Conservation (phyloP, 805 yeast genomes). For the Spathaspora boniae region DNA sequence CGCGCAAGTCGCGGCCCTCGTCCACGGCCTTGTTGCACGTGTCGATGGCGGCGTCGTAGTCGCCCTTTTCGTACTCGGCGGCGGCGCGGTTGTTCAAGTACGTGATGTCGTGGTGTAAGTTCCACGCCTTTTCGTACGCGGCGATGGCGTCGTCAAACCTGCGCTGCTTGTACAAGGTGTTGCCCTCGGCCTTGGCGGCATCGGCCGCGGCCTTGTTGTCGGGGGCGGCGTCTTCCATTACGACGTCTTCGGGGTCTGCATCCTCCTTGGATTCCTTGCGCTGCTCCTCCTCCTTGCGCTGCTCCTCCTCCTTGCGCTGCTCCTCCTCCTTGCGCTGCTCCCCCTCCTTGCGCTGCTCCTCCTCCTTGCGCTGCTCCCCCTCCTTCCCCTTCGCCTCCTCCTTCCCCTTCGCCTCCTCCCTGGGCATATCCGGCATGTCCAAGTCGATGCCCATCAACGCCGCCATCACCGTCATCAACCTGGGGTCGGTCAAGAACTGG, state of each 20-base stretch:
- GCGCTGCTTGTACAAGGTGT: slow-evolving; percentile 77
- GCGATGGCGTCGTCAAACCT: slow-evolving; percentile 92
- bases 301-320: slow-evolving; percentile 14
- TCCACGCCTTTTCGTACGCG: slow-evolving; percentile 84
- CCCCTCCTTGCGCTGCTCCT: slow-evolving; percentile 5
- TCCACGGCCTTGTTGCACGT: slow-evolving; percentile 84
- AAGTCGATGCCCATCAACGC: slow-evolving; percentile 80
- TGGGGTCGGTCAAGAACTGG: slow-evolving; percentile 73
- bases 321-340: slow-evolving; percentile 15
- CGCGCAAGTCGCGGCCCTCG: slow-evolving; percentile 82
- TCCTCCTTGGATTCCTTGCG: slow-evolving; percentile 9
- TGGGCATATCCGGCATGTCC: slow-evolving; percentile 36
- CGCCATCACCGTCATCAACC: slow-evolving; percentile 86
- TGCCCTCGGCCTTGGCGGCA: slow-evolving; percentile 78
- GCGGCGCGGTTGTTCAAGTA: slow-evolving; percentile 96
- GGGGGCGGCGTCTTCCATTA: slow-evolving; percentile 32
- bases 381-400: slow-evolving; percentile 9
- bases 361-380: slow-evolving; percentile 9
- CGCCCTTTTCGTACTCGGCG: slow-evolving; percentile 95
- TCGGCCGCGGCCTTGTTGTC: slow-evolving; percentile 54
- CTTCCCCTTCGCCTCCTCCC: slow-evolving; percentile 9
- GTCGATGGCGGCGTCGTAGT: slow-evolving; percentile 75
- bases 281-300: slow-evolving; percentile 14
- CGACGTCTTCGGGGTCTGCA: slow-evolving; percentile 27
- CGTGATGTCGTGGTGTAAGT: slow-evolving; percentile 75